Conservation (phyloP, 164 flowering plant species). For the Amborella trichopoda region DNA sequence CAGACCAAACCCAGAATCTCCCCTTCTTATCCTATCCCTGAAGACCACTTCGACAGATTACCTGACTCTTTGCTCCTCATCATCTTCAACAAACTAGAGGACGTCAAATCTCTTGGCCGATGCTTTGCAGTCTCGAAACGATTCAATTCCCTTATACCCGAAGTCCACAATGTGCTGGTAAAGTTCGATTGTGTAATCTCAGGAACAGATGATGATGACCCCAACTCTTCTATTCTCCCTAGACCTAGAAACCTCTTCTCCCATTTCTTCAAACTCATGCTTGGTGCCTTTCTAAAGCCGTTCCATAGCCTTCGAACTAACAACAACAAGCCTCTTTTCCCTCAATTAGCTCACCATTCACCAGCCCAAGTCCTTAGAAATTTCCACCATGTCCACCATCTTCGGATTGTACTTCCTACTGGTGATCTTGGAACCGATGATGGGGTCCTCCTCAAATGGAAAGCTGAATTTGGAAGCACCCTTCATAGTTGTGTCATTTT, state of each 20-base stretch:
- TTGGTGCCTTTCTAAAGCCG: constrained; percentile 14
- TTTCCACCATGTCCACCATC: constrained; percentile 24
- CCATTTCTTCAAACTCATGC: not conserved
- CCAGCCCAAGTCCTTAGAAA: constrained; percentile 30
- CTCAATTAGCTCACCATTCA: constrained; percentile 12
- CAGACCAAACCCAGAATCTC: too few relatives aligned
- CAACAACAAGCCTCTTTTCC: not conserved
- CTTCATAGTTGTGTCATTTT: constrained; percentile 40
- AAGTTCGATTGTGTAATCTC: constrained; percentile 41
- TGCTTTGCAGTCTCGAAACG: constrained; percentile 38
- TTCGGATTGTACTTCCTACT: constrained; percentile 35
- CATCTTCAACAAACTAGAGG: constrained; percentile 35
- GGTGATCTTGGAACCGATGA: constrained; percentile 32
- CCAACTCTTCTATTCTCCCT: too few relatives aligned
- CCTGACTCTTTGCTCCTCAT: constrained; percentile 39
- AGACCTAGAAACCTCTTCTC: not conserved
- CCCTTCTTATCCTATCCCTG: too few relatives aligned
- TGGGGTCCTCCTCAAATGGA: constrained; percentile 33
- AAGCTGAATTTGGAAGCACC: constrained; percentile 29
- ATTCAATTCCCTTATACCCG: constrained; percentile 42
- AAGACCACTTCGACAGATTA: constrained; percentile 36
- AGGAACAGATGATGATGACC: constrained; percentile 1
- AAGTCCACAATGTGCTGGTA: constrained; percentile 24
- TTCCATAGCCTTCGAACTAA: constrained; percentile 18
- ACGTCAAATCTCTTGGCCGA: constrained; percentile 37